Percentiles rank a stretch among this genome's conserved stretches.
Evolutionary conservation across 306 rosid genomes (phyloP).

Genomic region (Rosa persica): DNA sequence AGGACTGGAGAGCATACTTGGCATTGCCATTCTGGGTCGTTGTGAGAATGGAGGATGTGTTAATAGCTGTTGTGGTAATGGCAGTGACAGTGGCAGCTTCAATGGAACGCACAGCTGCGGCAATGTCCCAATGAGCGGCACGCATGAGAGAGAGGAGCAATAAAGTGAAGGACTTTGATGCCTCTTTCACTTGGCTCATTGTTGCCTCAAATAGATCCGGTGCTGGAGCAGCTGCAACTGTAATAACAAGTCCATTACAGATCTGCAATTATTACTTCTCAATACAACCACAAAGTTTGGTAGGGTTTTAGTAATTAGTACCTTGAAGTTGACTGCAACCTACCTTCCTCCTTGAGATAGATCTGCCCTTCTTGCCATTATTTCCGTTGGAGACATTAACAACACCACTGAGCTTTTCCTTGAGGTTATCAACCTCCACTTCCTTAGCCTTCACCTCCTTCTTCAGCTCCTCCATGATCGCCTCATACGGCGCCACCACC

Average conservation of each 20-base stretch:
- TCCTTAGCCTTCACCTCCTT: conserved; percentile 77
- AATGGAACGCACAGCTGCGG: conserved; percentile 93
- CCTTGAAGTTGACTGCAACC: conserved; percentile 63
- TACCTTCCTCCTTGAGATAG: conserved; percentile 64
- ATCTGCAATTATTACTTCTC: not conserved
- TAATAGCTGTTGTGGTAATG: conserved; percentile 27
- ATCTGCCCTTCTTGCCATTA: conserved; percentile 64
- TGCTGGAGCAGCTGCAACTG: conserved; percentile 62
- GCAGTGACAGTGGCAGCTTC: conserved; percentile 62
- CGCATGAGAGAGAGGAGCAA: conserved; percentile 85
- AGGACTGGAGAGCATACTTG: conserved; percentile 86
- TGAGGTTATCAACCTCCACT: conserved; percentile 70
- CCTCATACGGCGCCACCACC: conserved; percentile 96
- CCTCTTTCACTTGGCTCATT: conserved; percentile 73
- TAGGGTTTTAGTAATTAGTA: conserved; percentile 23
- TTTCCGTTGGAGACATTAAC: conserved; percentile 35
- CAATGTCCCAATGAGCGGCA: conserved; percentile 90
- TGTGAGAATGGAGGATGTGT: conserved; percentile 37
- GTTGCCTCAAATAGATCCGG: conserved; percentile 70
- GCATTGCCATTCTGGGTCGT: conserved; percentile 32
- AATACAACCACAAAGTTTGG: not conserved
- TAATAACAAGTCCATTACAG: not conserved
- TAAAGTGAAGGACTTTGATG: conserved; percentile 78
- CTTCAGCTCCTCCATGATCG: conserved; percentile 83
- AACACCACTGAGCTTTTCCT: conserved; percentile 70